Conservation (phyloP, 2,329 filamentous ascomycete genomes). For the Claviceps lovelessii region DNA sequence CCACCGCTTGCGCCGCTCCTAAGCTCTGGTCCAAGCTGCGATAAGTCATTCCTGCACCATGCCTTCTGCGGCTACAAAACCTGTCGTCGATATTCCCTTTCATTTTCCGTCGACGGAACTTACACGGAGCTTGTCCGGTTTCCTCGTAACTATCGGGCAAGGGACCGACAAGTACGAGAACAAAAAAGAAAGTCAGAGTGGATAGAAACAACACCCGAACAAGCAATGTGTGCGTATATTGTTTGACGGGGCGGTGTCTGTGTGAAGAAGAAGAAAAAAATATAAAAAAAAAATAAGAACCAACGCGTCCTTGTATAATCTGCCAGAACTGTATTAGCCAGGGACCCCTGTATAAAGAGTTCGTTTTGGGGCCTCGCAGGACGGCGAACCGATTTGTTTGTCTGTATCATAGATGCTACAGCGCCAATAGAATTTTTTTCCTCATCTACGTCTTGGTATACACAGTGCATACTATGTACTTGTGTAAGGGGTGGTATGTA, state of each 20-base stretch:
- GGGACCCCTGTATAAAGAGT: not conserved
- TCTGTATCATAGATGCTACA: slow-evolving; percentile 7
- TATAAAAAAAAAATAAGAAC: not conserved
- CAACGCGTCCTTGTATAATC: slow-evolving; percentile 4
- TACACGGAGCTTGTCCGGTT: not conserved
- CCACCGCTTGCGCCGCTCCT: slow-evolving; percentile 79
- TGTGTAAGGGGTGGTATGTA: no score
- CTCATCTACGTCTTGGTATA: not conserved
- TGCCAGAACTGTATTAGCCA: slow-evolving; percentile 7
- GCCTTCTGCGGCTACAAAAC: not conserved
- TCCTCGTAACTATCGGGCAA: not conserved
- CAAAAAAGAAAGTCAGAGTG: slow-evolving; percentile 6
- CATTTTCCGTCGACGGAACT: not conserved
- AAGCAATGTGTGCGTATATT: not conserved
- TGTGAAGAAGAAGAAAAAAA: not conserved
- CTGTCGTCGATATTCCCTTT: not conserved
- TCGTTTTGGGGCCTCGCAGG: not conserved
- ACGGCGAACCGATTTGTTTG: slow-evolving; percentile 1
- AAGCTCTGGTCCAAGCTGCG: slow-evolving; percentile 90
- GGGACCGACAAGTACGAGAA: not conserved
- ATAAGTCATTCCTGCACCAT: slow-evolving; percentile 37
- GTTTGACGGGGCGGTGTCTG: not conserved
- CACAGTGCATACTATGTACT: no score
- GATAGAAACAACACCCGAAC: not conserved
- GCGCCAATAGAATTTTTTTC: slow-evolving; percentile 2